Percentiles rank a stretch among this genome's conserved stretches.
These are phyloP conservation scores for Lomentospora prolificans DNA, from an alignment of 2,329 filamentous ascomycete species.

Conservation along the genomic window DNA sequence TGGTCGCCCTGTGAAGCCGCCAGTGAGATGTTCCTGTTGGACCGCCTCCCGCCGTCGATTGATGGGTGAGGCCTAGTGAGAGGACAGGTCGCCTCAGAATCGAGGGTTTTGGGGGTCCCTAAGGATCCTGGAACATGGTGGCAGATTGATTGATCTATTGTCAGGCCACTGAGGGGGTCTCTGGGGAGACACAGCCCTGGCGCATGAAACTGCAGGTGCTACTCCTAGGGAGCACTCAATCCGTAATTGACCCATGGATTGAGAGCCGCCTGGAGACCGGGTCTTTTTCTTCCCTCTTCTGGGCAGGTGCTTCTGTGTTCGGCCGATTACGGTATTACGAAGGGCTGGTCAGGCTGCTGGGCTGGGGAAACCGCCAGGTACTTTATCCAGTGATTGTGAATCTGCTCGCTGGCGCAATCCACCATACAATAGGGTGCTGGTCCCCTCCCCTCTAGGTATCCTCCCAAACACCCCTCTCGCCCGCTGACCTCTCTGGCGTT, in stretches of 20 bases:
- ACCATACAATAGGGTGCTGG: neutral
- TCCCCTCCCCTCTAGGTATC: neutral
- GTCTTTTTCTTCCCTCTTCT: no score
- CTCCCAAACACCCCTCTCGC: neutral
- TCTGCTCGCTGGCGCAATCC: neutral
- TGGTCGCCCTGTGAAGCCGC: neutral
- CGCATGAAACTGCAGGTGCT: neutral
- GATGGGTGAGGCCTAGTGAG: no score
- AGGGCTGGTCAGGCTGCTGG: neutral
- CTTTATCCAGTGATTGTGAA: neutral
- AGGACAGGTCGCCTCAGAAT: neutral
- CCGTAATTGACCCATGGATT: no score
- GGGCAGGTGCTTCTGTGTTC: neutral
- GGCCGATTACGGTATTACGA: neutral
- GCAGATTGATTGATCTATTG: no score
- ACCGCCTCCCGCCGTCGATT: neutral
- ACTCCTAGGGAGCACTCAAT: neutral
- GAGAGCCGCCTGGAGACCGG: no score
- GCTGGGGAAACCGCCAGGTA: neutral
- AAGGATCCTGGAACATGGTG: no score
- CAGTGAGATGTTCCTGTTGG: no score
- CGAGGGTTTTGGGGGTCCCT: neutral
- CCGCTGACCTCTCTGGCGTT: slow-evolving; percentile 6
- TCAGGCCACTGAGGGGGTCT: neutral
- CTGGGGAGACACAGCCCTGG: neutral